phyloP scores from a whole-genome alignment of 208 protist genomes.

The Endotrypanum monterogeii region DNA sequence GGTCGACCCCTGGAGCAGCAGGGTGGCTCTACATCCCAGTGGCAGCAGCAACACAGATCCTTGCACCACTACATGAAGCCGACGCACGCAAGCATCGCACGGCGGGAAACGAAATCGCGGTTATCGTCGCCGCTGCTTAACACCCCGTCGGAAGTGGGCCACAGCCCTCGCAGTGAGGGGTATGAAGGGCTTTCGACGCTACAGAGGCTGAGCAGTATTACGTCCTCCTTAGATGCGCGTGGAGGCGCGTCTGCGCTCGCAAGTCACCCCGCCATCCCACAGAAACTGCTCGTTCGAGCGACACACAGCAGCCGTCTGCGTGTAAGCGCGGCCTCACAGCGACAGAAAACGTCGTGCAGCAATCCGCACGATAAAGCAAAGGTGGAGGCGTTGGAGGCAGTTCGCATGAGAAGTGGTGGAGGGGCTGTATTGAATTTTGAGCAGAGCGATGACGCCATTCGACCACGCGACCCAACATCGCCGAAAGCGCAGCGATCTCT shows the following conservation, averaged over 20 bases:
- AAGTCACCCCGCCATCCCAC: not conserved
- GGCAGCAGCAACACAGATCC: conserved; percentile 8
- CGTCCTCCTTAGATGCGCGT: not conserved
- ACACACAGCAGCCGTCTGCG: conserved; percentile 32
- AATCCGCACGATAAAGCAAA: not conserved
- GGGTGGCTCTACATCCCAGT: not conserved
- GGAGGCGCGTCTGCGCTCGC: not conserved
- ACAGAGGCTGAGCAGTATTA: not conserved
- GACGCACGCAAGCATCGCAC: conserved; percentile 31
- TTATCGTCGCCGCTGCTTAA: not conserved
- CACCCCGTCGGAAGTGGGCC: not conserved
- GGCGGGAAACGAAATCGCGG: conserved; percentile 6
- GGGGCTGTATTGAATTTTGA: not conserved
- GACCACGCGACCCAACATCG: not conserved
- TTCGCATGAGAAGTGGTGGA: not conserved
- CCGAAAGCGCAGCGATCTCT: not conserved
- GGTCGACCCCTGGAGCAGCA: not conserved
- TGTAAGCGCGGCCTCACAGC: not conserved
- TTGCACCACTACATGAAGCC: conserved; percentile 30
- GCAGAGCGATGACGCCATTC: not conserved
- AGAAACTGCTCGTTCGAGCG: conserved; percentile 14
- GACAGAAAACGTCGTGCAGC: not conserved
- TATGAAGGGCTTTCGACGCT: not conserved
- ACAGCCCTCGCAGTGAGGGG: not conserved
- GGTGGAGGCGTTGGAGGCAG: not conserved